phyloP scores from a whole-genome alignment of 768 basidiomycete species.

The Amanita brunnescens region DNA sequence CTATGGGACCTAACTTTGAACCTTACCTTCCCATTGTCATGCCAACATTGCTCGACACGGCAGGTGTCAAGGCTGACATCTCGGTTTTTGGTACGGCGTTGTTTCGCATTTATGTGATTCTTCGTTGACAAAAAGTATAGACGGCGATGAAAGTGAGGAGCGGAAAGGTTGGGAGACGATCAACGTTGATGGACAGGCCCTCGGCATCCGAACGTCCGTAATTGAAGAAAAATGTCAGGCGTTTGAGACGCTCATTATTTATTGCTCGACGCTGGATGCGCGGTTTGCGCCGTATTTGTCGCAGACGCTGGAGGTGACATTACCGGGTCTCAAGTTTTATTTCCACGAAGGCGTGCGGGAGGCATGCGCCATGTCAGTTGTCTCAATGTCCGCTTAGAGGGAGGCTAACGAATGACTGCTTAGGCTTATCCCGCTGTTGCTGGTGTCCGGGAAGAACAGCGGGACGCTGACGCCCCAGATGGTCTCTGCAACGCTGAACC shows the following conservation, averaged over 20 bases:
- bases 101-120: background rate
- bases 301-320: constrained; percentile 61
- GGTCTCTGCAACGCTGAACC: constrained; percentile 58
- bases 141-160: constrained; percentile 44
- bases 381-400: background rate
- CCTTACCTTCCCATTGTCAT: constrained; percentile 82
- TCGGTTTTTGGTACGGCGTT: constrained; percentile 52
- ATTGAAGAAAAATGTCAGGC: constrained; percentile 87
- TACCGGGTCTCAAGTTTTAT: constrained; percentile 65
- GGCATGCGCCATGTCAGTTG: constrained; percentile 60
- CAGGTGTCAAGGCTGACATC: constrained; percentile 74
- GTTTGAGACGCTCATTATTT: constrained; percentile 79
- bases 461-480: constrained; percentile 59
- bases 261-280: constrained; percentile 58
- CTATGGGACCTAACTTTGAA: constrained; percentile 77
- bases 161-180: constrained; percentile 77
- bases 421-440: constrained; percentile 66
- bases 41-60: constrained; percentile 66
- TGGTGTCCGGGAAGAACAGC: constrained; percentile 59
- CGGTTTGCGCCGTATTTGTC: constrained; percentile 66
- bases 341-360: constrained; percentile 84
- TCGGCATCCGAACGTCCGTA: constrained; percentile 70
- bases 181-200: constrained; percentile 64
- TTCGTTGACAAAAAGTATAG: constrained; percentile 2
- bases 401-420: background rate